A percentile compares a stretch with the other conserved stretches of the same genome.
These are phyloP conservation scores for Choiromyces venosus DNA, from an alignment of 495 filamentous ascomycete species.

Conservation along the genomic window DNA sequence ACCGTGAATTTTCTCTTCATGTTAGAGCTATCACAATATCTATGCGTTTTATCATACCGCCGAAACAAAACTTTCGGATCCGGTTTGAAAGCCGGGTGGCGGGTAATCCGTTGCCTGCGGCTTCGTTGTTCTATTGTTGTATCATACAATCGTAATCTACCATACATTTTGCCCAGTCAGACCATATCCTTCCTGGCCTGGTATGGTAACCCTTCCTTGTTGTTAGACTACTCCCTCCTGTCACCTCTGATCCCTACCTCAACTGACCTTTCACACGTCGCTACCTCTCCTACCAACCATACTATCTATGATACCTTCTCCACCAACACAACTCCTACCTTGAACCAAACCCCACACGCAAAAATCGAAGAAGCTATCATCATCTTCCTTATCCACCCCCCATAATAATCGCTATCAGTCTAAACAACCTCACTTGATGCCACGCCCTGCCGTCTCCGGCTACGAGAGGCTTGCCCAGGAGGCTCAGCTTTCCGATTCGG, in stretches of 20 bases:
- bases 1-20: background rate
- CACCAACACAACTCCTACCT: background rate
- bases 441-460: slow-evolving; percentile 40
- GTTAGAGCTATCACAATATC: background rate
- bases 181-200: background rate
- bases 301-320: background rate
- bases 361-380: background rate
- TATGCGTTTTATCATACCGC: background rate
- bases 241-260: background rate
- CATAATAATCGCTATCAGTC: background rate
- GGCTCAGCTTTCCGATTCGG: slow-evolving; percentile 38
- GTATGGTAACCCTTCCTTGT: background rate
- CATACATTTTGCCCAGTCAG: background rate
- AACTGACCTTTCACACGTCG: background rate
- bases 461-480: slow-evolving; percentile 42
- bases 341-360: background rate
- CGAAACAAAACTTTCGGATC: background rate
- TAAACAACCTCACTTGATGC: slow-evolving; percentile 23
- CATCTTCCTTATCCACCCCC: background rate
- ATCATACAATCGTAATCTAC: background rate
- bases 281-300: background rate
- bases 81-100: background rate
- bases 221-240: too few relatives aligned
- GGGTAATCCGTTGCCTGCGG: background rate
- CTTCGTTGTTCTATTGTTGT: background rate